Evolutionary conservation across 2,329 filamentous ascomycete genomes (phyloP).

Genomic region (Xylaria sp.): DNA sequence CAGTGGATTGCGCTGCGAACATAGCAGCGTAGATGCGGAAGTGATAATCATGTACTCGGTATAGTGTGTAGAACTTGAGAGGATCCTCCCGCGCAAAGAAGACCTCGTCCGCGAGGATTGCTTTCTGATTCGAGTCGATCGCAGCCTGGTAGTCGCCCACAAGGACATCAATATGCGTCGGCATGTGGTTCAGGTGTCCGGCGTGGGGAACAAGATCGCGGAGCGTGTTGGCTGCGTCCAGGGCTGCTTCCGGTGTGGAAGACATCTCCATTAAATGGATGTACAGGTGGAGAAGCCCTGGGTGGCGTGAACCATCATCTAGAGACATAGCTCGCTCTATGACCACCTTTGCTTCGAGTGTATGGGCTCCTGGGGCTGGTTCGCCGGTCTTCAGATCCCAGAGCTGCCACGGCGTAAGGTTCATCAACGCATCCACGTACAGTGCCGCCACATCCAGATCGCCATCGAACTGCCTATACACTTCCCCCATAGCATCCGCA

Average conservation of each 20-base stretch:
- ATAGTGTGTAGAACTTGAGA: conserved; percentile 80
- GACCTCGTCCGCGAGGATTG: conserved; percentile 74
- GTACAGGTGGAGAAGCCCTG: conserved; percentile 78
- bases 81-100: conserved; percentile 69
- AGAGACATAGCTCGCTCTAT: conserved; percentile 67
- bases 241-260: conserved; percentile 68
- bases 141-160: conserved; percentile 76
- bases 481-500: conserved; percentile 67
- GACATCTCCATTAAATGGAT: conserved; percentile 86
- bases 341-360: conserved; percentile 66
- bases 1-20: conserved; percentile 73
- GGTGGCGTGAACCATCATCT: conserved; percentile 64
- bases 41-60: conserved; percentile 79
- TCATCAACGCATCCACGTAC: conserved; percentile 73
- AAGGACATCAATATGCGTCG: conserved; percentile 78
- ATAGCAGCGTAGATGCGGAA: conserved; percentile 81
- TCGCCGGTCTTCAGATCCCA: conserved; percentile 70
- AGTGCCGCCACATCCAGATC: conserved; percentile 72
- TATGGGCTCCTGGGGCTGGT: conserved; percentile 64
- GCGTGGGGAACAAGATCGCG: conserved; percentile 74
- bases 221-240: conserved; percentile 69
- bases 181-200: conserved; percentile 81
- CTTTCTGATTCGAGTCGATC: conserved; percentile 72
- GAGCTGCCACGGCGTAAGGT: conserved; percentile 71
- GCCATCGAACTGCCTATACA: conserved; percentile 62